These are phyloP conservation scores for Phytopythium oedochilum DNA, from an alignment of 352 stramenopile species.

Conservation along the genomic window DNA sequence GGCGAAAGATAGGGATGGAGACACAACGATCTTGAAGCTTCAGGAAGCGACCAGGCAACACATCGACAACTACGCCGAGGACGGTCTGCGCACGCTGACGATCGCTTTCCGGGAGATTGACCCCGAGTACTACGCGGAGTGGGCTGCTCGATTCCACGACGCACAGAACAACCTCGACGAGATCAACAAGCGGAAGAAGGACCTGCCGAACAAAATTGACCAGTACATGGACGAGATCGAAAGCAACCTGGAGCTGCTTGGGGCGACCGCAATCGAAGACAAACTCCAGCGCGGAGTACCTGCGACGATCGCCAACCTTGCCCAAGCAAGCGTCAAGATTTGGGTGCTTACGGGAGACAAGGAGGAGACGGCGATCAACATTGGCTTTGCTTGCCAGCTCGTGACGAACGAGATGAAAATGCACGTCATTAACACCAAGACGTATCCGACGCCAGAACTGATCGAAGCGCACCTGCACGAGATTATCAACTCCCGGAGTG, in stretches of 20 bases:
- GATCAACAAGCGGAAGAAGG: constrained; percentile 79
- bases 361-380: constrained; percentile 94
- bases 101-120: constrained; percentile 70
- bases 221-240: constrained; percentile 84
- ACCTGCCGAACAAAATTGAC: constrained; percentile 67
- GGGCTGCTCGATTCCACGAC: constrained; percentile 53
- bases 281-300: constrained; percentile 90
- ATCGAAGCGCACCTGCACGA: constrained; percentile 45
- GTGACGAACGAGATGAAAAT: constrained; percentile 82
- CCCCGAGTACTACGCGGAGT: constrained; percentile 41
- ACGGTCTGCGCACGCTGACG: constrained; percentile 86
- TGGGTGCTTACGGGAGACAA: constrained; percentile 96
- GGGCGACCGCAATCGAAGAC: constrained; percentile 93
- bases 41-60: constrained; percentile 44
- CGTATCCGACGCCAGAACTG: constrained; percentile 35
- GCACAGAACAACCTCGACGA: constrained; percentile 69
- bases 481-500: constrained; percentile 33
- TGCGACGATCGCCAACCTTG: constrained; percentile 82
- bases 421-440: constrained; percentile 57
- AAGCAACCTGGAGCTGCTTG: constrained; percentile 74
- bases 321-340: constrained; percentile 87
- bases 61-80: constrained; percentile 81
- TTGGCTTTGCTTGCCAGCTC: constrained; percentile 88
- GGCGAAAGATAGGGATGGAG: constrained; percentile 21
- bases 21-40: constrained; percentile 18